Base-by-base conservation (phyloP, 148 eudicot genomes). In the Rhododendron williamsianum region DNA sequence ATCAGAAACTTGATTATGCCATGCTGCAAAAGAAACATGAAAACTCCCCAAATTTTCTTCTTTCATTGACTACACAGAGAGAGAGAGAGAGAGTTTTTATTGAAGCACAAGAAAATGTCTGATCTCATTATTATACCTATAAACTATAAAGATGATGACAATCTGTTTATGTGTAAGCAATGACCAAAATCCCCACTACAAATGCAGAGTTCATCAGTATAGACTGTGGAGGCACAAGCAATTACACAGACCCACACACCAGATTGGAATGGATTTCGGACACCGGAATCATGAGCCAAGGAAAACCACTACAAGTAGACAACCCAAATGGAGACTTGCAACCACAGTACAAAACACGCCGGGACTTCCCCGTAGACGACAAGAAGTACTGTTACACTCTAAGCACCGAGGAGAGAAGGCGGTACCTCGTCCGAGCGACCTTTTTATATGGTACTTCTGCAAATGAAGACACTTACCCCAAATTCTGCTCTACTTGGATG, bases 171-270 rank as follows among this genome's bases (percentile, higher is more conserved):
- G 11, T 23, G 5, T 21, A 12, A 3, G 77, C 13, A 36, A 63
- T 54, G 27, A 72, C 56, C 2, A 81, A 71, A 63, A 43, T 56
- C 51, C 38, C 51, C 38, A 81, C 71, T 41, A n/a, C 36, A 79
- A 86, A 48, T 90, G 93, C 99, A 97, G 99, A 97, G 76, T 97
- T 97, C 90, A 81, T 89, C 33, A 97, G 99, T 86, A 95, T 95
- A 88, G 99, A 97, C 89, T 97, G 99, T 90, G 99, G 99, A 87
- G 95, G 92, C 76, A 67, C 88, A 45, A 90, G 86, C 13, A 94
- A 94, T 82, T 93, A 97, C 88, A 97, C 94, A 38, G 99, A 97
- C 83, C 85, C 78, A 15, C 87, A 15, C 38, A 95, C 94, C 6
- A 91, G 91, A 16, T 81, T 97, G 18, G 83, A 85, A 89, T 97